These are phyloP conservation scores for Periconia sp. DNA, from an alignment of 2,329 filamentous ascomycete species.

Conservation along the genomic window DNA sequence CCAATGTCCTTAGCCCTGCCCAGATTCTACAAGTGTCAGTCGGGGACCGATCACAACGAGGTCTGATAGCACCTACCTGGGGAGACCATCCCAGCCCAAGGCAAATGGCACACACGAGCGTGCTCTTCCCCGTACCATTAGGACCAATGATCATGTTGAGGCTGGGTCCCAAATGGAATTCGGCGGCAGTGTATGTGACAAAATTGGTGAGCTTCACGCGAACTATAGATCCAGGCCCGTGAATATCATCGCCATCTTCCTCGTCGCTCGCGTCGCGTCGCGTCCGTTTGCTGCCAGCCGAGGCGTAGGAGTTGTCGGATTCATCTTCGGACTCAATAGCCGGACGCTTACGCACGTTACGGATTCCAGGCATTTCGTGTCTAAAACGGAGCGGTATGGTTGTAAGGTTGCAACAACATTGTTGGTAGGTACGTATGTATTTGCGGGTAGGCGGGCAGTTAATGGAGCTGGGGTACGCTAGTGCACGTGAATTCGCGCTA, in stretches of 20 bases:
- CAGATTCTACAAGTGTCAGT: slow-evolving; percentile 58
- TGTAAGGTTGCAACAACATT: not conserved
- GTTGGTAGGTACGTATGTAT: no score
- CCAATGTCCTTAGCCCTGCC: slow-evolving; percentile 82
- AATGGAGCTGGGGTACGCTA: not conserved
- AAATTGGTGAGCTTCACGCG: slow-evolving; percentile 86
- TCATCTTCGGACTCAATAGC: slow-evolving; percentile 20
- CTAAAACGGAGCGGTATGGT: not conserved
- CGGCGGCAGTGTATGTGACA: slow-evolving; percentile 89
- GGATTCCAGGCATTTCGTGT: slow-evolving; percentile 27
- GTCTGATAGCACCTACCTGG: slow-evolving; percentile 43
- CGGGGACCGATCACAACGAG: not conserved
- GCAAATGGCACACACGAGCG: slow-evolving; percentile 94
- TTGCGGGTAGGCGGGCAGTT: not conserved
- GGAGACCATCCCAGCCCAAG: slow-evolving; percentile 84
- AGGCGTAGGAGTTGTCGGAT: slow-evolving; percentile 12
- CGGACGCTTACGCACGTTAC: slow-evolving; percentile 25
- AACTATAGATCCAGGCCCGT: slow-evolving; percentile 79
- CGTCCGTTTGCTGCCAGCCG: slow-evolving; percentile 3
- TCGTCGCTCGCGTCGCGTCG: slow-evolving; percentile 4
- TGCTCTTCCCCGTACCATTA: slow-evolving; percentile 98
- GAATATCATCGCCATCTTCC: slow-evolving; percentile 18
- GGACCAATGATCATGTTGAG: slow-evolving; percentile 98
- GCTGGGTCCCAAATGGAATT: slow-evolving; percentile 87
- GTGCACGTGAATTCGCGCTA: not conserved